Base-by-base conservation (phyloP, 306 rosid species). In the Dryas octopetala region DNA sequence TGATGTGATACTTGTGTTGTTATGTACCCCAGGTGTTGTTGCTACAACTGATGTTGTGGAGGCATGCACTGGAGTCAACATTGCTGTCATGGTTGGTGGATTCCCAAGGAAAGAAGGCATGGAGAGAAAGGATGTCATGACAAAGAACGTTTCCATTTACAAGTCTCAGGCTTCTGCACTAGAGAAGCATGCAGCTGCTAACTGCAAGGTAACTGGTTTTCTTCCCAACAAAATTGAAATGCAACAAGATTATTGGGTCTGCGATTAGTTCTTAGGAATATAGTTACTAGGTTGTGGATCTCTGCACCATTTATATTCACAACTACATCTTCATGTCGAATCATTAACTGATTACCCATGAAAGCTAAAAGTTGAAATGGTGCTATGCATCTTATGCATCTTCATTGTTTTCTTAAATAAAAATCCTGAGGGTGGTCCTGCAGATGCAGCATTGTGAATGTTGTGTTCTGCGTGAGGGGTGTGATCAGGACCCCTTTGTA, bases 41-140 rank as follows among this genome's bases (percentile, higher is more conserved):
- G 99, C 99, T 64, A 90, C 99, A 66, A 96, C 99, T 49, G 99
- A 92, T 84, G 99, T 79, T 78, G 92, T 92, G 32, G 98, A 96
- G 88, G 99, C 91, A 16, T 96, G 99, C 90, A 85, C 92, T 16
- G 98, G 98, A 60, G 98, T 96, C 74, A 92, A 68, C 55, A 62
- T 96, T 78, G 98, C 98, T 2, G 89, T 92, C 49, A 90, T 96
- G 99, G 98, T 96, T 82, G 99, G 99, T 85, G 99, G 99, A 38
- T 96, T 96, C 87, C 98, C 99, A 3, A 92, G 99, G 80, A 96
- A 96, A 71, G 99, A 96, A 83, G 97, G 99, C 62, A 96, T 96
- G 98, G 99, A 92, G 75, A 90, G 99, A 80, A 96, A 96, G 76
- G 98, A 96, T 52, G 98, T 96, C 76, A 96, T 96, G 99, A 67